Base-by-base conservation (phyloP, 352 stramenopile species). In the Phytophthora fragariaefolia region DNA sequence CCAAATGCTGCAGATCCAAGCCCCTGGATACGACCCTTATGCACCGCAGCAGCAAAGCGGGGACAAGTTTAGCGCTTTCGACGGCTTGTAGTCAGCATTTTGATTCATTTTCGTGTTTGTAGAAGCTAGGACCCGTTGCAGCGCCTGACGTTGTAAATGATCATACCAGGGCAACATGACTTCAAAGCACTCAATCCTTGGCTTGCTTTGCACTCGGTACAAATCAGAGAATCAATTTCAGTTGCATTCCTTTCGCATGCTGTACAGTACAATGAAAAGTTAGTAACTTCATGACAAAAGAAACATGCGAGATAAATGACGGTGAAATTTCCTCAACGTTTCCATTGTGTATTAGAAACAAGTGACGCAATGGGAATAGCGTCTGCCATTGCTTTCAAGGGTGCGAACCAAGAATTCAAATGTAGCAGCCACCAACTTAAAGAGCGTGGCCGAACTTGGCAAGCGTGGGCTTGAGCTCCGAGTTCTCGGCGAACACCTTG, bases 401-500 rank as follows among this genome's bases (percentile, higher is more conserved):
- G 42, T 69, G 63, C 15, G 58, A 72, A 66, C 63, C 67, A 56
- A 68, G 69, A 71, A 74, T 51, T 36, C 59, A 68, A 71, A 50
- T 28, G 49, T 50, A 60, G 48, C 51, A 62, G 45, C 54, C 42
- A 63, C 28, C 67, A 66, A 48, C 70, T 85, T 89, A 95, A 55
- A 95, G 80, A 65, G 85, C 75, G 69, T 91, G 76, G 70, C 87
- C 87, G 64, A 78, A 96, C 71, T 87, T 87, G 58, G 83, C 83
- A 67, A 96, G 78, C 69, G 84, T 93, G 24, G 87, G 87, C 82
- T 93, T 93, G 76, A 95, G 83, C 74, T 92, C 86, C 60, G 81
- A 79, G 77, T 95, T 87, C 61, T 93, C 85, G 69, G 80, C 56
- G 62, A 83, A 90, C 38, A 97, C 96, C 89, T 98, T 98, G 77